Conservation (phyloP, 2,329 filamentous ascomycete genomes). For the Cercospora beticola region DNA sequence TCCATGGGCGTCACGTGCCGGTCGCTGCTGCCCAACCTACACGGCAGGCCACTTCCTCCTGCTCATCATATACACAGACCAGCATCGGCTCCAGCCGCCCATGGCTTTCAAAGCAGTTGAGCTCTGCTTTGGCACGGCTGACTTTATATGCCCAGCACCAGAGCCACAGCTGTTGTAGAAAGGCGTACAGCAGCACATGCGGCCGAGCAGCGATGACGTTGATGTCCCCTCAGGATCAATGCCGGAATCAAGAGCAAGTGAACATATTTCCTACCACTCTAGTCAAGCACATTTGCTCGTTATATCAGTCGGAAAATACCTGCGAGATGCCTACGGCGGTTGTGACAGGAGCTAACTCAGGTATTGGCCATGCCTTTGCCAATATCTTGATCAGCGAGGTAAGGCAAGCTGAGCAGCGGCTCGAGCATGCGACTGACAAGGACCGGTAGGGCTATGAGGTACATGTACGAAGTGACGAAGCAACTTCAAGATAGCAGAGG, state of each 20-base stretch:
- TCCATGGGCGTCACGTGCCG: neutral
- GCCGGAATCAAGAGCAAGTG: neutral
- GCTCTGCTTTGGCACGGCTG: neutral
- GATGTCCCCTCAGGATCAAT: neutral
- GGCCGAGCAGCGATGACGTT: neutral
- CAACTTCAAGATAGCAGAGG: neutral
- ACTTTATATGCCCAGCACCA: neutral
- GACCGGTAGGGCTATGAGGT: slow-evolving; percentile 25
- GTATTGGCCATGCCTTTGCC: slow-evolving; percentile 28
- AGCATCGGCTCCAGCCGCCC: neutral
- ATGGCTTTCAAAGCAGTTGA: no score
- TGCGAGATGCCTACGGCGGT: slow-evolving; percentile 24
- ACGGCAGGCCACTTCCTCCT: neutral
- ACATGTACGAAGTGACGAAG: slow-evolving; percentile 16
- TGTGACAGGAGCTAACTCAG: slow-evolving; percentile 27
- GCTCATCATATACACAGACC: neutral
- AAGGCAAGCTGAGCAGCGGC: neutral
- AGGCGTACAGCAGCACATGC: neutral
- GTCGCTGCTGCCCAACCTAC: neutral
- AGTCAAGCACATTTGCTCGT: neutral
- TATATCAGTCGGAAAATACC: neutral
- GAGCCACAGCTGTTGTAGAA: neutral
- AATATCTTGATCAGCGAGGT: slow-evolving; percentile 26
- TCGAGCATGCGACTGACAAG: slow-evolving; percentile 2
- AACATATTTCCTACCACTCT: neutral